Base-by-base conservation (phyloP, 2,329 filamentous ascomycete genomes). In the Penicillium sp. region DNA sequence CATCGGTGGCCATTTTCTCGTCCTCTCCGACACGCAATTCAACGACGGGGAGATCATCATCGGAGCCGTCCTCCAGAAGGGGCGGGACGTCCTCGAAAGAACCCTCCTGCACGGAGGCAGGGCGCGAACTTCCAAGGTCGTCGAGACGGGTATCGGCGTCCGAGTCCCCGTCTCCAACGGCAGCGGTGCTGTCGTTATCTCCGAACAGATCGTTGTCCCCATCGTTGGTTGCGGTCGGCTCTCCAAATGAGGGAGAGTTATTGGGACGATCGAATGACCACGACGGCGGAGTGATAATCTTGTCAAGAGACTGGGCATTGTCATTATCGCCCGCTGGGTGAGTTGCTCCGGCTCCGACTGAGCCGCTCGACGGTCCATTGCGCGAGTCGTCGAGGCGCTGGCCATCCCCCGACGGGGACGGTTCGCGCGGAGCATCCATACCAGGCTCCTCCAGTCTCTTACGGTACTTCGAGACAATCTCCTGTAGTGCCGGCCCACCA, bases 351-450 rank as follows among this genome's bases (percentile, higher is more conserved):
- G 78, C 84, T 88, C 78, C 83, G 80, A 71, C 79, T 80, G 81
- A 88, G 81, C 81, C 86, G 87, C 86, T 89, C 88, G 88, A 88
- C 86, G 84, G 92, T 81, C 88, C 89, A 92, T 76, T 84, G 79
- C 77, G 86, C 84, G 82, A 89, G 83, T 79, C 85, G 85, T 79
- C 88, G 86, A 89, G 87, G 81, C 87, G 86, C 83, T 77, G 83
- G 74, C 81, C 89, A 86, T 95, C 88, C 86, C 89, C 88, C 85
- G 82, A 72, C 58, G 77, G 75, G 54, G 75, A 74, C 57, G 73
- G 70, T 35, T 72, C 69, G 51, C 71, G 71, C 25, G 75, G 76
- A 42, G 63, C 66, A 10, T 75, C 73, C 38, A 27, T 40, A 33
- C 76, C 72, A 50, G 70, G 67, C 43, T 81, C 80, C 44, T 70